phyloP scores from a whole-genome alignment of 176 grass and related monocot species.

The Rhipidocladum racemiflorum region DNA sequence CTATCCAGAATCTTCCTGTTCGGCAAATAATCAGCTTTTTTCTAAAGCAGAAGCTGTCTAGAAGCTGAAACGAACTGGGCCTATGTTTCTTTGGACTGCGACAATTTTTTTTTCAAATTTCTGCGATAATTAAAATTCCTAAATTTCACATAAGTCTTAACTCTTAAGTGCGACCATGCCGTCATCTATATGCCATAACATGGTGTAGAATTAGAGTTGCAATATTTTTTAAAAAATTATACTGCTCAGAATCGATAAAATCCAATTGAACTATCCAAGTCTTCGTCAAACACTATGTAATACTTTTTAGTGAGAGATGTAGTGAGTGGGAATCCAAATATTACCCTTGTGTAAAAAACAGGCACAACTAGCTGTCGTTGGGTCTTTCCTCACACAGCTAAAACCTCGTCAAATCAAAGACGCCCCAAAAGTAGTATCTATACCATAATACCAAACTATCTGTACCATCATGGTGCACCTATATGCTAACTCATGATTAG shows the following conservation, averaged over 20 bases:
- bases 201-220: not conserved
- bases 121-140: not conserved
- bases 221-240: not conserved
- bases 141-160: too few relatives aligned
- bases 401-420: not conserved
- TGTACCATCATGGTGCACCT: not conserved
- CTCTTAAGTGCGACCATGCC: not conserved
- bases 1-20: too few relatives aligned
- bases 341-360: too few relatives aligned
- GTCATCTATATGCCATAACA: too few relatives aligned
- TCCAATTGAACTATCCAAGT: not conserved
- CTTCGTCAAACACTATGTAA: too few relatives aligned
- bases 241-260: not conserved
- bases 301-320: too few relatives aligned
- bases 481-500: not conserved
- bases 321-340: too few relatives aligned
- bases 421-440: not conserved
- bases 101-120: not conserved
- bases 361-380: not conserved
- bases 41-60: too few relatives aligned
- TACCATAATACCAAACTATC: not conserved
- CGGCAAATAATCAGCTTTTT: too few relatives aligned
- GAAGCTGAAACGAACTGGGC: too few relatives aligned
- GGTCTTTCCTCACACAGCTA: not conserved
- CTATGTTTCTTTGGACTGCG: too few relatives aligned